These are phyloP conservation scores for Talaromyces adpressus DNA, from an alignment of 495 filamentous ascomycete species.

Conservation along the genomic window DNA sequence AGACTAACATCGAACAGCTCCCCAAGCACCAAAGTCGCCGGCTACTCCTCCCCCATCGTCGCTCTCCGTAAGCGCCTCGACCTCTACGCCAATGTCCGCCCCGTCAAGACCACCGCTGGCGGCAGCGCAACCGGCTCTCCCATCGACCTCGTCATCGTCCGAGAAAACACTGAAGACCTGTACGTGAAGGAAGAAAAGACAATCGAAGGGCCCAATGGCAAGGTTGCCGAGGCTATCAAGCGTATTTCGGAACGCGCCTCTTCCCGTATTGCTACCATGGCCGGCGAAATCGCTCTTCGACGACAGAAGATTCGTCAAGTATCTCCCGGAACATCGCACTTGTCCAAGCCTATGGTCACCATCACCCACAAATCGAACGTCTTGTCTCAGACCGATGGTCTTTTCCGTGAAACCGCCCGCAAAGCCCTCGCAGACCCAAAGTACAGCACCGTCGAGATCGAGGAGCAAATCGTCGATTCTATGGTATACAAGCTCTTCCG, in stretches of 20 bases:
- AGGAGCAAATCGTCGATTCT: conserved; percentile 97
- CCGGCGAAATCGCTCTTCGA: conserved; percentile 86
- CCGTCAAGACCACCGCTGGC: conserved; percentile 73
- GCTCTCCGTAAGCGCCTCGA: conserved; percentile 91
- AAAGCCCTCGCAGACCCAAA: conserved; percentile 56
- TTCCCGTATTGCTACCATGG: conserved; percentile 79
- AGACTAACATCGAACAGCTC: conserved; percentile 41
- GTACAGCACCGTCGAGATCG: conserved; percentile 60
- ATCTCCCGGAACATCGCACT: conserved; percentile 35
- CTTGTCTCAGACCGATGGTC: conserved; percentile 89
- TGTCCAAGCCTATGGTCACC: conserved; percentile 69
- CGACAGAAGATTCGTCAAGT: conserved; percentile 69
- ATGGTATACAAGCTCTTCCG: conserved; percentile 99
- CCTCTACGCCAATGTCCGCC: conserved; percentile 95
- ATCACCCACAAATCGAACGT: conserved; percentile 99
- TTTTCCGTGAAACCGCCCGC: conserved; percentile 79
- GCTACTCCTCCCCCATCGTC: conserved; percentile 96
- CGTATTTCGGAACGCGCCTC: conserved; percentile 83
- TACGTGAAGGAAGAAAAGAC: conserved; percentile 98
- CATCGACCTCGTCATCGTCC: conserved; percentile 95
- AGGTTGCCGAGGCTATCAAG: conserved; percentile 96
- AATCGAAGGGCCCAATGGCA: conserved; percentile 60
- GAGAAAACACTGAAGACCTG: conserved; percentile 97
- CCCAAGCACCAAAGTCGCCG: conserved; percentile 77
- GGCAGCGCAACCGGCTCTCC: conserved; percentile 46